These are phyloP conservation scores for Pulveroboletus sp. DNA, from an alignment of 768 basidiomycete species.

Conservation along the genomic window DNA sequence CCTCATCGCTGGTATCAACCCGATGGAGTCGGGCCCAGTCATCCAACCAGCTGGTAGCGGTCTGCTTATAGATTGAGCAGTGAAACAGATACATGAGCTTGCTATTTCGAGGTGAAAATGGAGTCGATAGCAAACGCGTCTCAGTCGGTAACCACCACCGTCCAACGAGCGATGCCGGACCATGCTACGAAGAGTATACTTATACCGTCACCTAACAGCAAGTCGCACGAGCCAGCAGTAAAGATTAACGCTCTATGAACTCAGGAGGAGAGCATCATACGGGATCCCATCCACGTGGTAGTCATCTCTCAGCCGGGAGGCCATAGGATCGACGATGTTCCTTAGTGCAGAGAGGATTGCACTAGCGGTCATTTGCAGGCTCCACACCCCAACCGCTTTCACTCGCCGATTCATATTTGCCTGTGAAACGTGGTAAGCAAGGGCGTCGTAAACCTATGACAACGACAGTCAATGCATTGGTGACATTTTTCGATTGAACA, in stretches of 20 bases:
- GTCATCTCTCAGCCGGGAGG: conserved; percentile 25
- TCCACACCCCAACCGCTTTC: conserved; percentile 90
- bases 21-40: background rate
- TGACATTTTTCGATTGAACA: background rate
- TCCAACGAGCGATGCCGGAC: background rate
- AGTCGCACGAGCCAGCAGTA: background rate
- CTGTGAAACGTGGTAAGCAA: conserved; percentile 92
- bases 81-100: background rate
- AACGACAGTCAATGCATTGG: background rate
- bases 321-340: conserved; percentile 66
- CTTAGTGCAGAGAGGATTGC: conserved; percentile 78
- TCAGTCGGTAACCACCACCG: background rate
- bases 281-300: conserved; percentile 31
- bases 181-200: background rate
- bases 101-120: background rate
- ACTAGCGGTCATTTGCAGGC: conserved; percentile 87
- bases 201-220: conserved; percentile 9
- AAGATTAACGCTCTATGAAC: conserved; percentile 19
- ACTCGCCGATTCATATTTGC: conserved; percentile 85
- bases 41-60: background rate
- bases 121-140: background rate
- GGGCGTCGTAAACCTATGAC: conserved; percentile 77
- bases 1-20: background rate
- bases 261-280: conserved; percentile 25
- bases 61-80: conserved; percentile 2